Evolutionary conservation across 352 stramenopile species (phyloP).

Genomic region (Phytopythium chamaehyphon): DNA sequence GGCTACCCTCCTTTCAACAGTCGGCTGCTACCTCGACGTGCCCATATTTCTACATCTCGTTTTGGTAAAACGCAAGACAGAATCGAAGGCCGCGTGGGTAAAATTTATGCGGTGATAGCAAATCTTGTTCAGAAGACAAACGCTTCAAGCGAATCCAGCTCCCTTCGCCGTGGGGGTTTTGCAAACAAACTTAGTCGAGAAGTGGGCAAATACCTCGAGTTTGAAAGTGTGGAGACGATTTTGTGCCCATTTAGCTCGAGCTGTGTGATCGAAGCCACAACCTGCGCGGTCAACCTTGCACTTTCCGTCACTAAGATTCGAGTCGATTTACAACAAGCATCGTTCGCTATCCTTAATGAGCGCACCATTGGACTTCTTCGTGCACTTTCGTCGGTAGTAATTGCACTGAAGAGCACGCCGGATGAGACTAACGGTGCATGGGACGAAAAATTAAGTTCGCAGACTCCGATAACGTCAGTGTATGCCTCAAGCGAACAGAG

Average conservation of each 20-base stretch:
- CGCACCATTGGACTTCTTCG: constrained; percentile 8
- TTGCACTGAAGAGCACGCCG: too few species aligned
- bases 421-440: too few species aligned
- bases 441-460: too few species aligned
- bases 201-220: constrained; percentile 9
- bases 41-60: constrained; percentile 37
- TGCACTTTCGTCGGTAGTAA: constrained; percentile 7
- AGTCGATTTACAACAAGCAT: constrained; percentile 22
- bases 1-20: constrained; percentile 77
- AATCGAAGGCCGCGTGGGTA: constrained; percentile 39
- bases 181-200: constrained; percentile 23
- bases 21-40: constrained; percentile 48
- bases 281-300: constrained; percentile 6
- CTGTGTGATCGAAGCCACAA: constrained; percentile 28
- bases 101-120: constrained; percentile 39
- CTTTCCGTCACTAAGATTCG: constrained; percentile 27
- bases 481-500: too few species aligned
- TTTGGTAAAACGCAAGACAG: constrained; percentile 36
- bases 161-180: constrained; percentile 36
- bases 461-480: too few species aligned
- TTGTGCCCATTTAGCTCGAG: constrained; percentile 47
- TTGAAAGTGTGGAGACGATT: constrained; percentile 27
- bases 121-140: constrained; percentile 14
- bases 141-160: background rate
- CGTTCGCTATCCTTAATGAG: constrained; percentile 19